phyloP scores from a whole-genome alignment of 2,329 filamentous ascomycete species.

The Ceratocystis papillata region DNA sequence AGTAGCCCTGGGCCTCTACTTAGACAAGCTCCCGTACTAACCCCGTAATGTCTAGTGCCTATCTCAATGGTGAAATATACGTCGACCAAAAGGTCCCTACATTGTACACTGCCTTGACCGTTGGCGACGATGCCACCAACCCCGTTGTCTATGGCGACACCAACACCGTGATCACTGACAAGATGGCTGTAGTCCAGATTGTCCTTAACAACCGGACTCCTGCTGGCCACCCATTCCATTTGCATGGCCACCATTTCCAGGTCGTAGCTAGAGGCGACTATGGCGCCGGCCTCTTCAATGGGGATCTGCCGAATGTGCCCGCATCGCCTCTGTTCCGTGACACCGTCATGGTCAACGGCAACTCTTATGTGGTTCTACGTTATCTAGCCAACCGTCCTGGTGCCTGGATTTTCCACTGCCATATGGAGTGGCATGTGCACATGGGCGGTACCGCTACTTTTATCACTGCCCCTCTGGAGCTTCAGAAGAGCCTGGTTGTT shows the following conservation, averaged over 20 bases:
- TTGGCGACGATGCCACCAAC: conserved; percentile 38
- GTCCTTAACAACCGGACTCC: conserved; percentile 43
- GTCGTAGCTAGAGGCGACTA: conserved; percentile 32
- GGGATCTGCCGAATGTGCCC: conserved; percentile 28
- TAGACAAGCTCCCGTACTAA: background rate
- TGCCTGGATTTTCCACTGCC: conserved; percentile 40
- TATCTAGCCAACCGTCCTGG: conserved; percentile 38
- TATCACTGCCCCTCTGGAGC: conserved; percentile 31
- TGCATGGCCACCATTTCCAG: conserved; percentile 48
- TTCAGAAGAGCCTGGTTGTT: conserved; percentile 42
- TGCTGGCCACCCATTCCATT: conserved; percentile 42
- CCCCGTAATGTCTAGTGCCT: background rate
- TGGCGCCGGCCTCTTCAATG: conserved; percentile 30
- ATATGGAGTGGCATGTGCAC: conserved; percentile 47
- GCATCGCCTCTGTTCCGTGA: conserved; percentile 39
- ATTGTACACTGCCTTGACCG: conserved; percentile 58
- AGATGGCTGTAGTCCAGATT: conserved; percentile 37
- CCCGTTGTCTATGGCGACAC: conserved; percentile 36
- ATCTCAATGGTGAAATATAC: conserved; percentile 39
- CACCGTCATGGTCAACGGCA: conserved; percentile 38
- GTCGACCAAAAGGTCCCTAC: conserved; percentile 58
- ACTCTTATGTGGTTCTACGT: conserved; percentile 40
- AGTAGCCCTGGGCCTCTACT: conserved; percentile 26
- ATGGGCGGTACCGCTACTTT: conserved; percentile 38
- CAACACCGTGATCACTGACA: conserved; percentile 34